A percentile compares a stretch with the other conserved stretches of the same genome.
Evolutionary conservation across 495 filamentous ascomycete genomes (phyloP).

Genomic region (Neurospora sp.): DNA sequence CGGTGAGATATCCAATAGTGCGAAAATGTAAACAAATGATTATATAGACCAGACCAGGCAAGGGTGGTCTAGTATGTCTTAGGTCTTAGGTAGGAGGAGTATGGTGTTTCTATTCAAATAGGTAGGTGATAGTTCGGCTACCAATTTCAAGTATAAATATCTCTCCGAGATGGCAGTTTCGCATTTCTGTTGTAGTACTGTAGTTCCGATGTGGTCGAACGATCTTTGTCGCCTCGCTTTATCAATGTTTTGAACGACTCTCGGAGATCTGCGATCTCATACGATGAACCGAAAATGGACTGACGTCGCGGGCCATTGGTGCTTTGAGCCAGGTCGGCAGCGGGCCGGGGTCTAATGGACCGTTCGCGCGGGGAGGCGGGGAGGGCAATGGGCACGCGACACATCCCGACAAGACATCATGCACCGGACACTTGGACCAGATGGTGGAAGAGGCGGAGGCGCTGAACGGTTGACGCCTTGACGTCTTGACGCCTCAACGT

Average conservation of each 20-base stretch:
- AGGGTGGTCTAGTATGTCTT: not conserved
- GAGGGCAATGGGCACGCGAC: not conserved
- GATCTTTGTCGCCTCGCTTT: not conserved
- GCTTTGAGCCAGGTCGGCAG: too few species aligned
- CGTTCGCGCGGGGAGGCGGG: not conserved
- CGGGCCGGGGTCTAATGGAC: not conserved
- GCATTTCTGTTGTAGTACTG: not conserved
- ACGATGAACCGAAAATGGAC: not conserved
- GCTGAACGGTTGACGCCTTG: not conserved
- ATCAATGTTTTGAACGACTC: not conserved
- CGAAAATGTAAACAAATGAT: not conserved
- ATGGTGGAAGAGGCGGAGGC: not conserved
- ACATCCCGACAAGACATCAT: not conserved
- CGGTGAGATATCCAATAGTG: not conserved
- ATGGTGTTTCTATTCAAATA: not conserved
- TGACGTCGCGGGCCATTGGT: slow-evolving; percentile 13
- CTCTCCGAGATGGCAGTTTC: not conserved
- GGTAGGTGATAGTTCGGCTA: not conserved
- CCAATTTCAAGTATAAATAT: not conserved
- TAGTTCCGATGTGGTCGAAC: not conserved
- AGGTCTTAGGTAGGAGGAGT: not conserved
- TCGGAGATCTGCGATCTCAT: not conserved
- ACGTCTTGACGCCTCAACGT: not conserved
- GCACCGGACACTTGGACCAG: not conserved
- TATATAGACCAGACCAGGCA: not conserved